A percentile compares a stretch with the other conserved stretches of the same genome.
These are phyloP conservation scores for Allantophomopsis cytisporea DNA, from an alignment of 2,329 filamentous ascomycete genomes.

Conservation along the genomic window DNA sequence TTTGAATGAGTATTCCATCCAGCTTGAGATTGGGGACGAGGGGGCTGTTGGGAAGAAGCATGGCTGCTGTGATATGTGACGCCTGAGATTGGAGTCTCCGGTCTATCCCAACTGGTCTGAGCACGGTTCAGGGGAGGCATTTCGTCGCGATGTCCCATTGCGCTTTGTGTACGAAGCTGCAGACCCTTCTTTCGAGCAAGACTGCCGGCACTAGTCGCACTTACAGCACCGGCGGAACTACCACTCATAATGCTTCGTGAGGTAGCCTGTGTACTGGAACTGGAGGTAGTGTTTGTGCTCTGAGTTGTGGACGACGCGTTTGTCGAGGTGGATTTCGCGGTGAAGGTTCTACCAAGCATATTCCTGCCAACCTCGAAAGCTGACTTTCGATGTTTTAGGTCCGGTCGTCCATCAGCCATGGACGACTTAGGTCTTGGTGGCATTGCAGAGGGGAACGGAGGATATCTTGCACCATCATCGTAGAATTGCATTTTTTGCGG, in stretches of 20 bases:
- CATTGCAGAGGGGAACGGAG: too few species aligned
- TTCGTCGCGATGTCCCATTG: constrained; percentile 39
- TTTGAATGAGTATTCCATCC: constrained; percentile 51
- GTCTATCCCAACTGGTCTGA: constrained; percentile 28
- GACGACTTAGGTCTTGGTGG: constrained; percentile 41
- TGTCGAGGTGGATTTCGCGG: constrained; percentile 76
- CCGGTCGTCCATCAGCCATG: constrained; percentile 31
- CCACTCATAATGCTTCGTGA: constrained; percentile 89
- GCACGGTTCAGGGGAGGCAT: constrained; percentile 13
- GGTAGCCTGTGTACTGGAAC: constrained; percentile 63
- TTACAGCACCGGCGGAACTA: constrained; percentile 77
- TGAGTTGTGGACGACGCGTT: constrained; percentile 62
- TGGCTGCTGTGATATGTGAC: constrained; percentile 90
- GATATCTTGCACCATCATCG: constrained; percentile 8
- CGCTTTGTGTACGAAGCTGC: constrained; percentile 45
- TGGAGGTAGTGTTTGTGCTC: constrained; percentile 50
- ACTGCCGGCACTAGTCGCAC: constrained; percentile 89
- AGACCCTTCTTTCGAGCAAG: constrained; percentile 59
- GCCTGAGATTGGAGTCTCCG: constrained; percentile 56
- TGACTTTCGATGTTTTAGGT: constrained; percentile 53
- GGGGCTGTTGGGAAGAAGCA: constrained; percentile 27
- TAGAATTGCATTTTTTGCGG: constrained; percentile 35
- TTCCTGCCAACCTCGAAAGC: constrained; percentile 64
- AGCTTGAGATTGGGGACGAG: constrained; percentile 47
- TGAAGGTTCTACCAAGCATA: constrained; percentile 65